Evolutionary conservation across 2,329 filamentous ascomycete genomes (phyloP).

Genomic region (Xylariaceae sp.): DNA sequence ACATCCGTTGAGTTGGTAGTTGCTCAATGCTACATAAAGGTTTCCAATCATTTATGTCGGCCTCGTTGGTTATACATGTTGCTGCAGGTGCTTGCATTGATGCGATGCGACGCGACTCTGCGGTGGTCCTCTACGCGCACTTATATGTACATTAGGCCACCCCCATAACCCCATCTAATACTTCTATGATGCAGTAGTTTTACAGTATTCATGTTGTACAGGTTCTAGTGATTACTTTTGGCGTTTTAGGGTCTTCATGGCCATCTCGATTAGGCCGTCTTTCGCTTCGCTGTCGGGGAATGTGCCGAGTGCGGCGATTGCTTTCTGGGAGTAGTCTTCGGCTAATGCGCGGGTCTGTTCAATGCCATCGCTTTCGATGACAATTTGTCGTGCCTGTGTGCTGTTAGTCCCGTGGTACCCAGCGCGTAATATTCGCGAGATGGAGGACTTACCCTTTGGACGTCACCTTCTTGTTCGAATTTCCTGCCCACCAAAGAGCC

Average conservation of each 20-base stretch:
- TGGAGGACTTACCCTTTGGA: conserved; percentile 62
- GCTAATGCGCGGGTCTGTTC: conserved; percentile 89
- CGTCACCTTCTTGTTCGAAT: conserved; percentile 79
- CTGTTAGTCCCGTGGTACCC: conserved; percentile 7
- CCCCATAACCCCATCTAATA: conserved; percentile 12
- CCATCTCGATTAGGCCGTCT: conserved; percentile 88
- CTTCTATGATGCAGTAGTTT: conserved; percentile 15
- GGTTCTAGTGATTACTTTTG: conserved; percentile 59
- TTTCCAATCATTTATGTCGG: conserved; percentile 1
- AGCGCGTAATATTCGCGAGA: no score
- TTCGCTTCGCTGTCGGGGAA: conserved; percentile 97
- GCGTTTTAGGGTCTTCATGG: conserved; percentile 82
- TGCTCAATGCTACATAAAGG: conserved; percentile 1
- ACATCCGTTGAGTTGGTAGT: conserved; percentile 11
- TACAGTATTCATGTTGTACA: conserved; percentile 15
- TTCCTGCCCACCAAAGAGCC: conserved; percentile 88
- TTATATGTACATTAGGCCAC: conserved; percentile 13
- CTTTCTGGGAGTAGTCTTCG: conserved; percentile 84
- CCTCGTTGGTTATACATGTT: conserved; percentile 10
- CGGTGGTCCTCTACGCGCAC: not conserved
- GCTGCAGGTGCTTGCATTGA: conserved; percentile 8
- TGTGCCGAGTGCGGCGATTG: conserved; percentile 73
- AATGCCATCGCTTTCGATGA: conserved; percentile 78
- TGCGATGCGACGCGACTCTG: conserved; percentile 3
- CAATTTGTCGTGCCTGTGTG: conserved; percentile 75